Percentiles rank a stretch among this genome's conserved stretches.
Conservation (phyloP, 169 alveolate genomes). For the Amoebophrya sp. region DNA sequence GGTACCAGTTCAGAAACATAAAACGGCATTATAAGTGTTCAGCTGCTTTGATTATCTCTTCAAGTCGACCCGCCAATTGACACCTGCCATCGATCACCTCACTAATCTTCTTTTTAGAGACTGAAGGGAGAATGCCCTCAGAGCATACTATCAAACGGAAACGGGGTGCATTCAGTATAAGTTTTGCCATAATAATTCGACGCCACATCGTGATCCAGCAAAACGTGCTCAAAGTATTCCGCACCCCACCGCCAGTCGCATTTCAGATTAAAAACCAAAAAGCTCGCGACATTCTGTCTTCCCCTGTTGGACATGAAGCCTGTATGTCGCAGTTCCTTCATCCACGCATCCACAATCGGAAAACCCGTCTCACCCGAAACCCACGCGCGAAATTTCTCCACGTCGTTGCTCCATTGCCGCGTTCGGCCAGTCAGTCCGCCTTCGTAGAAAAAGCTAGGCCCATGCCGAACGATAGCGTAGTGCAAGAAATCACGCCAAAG, state of each 20-base stretch:
- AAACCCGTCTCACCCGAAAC: slow-evolving; percentile 24
- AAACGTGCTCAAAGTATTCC: slow-evolving; percentile 27
- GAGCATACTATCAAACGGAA: no score
- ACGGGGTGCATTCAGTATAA: no score
- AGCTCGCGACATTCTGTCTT: slow-evolving; percentile 35
- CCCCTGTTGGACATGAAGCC: slow-evolving; percentile 36
- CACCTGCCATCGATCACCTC: no score
- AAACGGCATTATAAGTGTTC: no score
- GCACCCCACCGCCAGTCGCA: slow-evolving; percentile 40
- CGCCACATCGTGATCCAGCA: slow-evolving; percentile 34
- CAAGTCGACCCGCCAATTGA: no score
- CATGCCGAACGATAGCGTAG: not conserved
- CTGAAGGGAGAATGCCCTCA: no score
- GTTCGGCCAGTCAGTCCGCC: not conserved
- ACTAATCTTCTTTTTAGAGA: no score
- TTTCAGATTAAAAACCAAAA: not conserved
- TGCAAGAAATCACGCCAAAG: slow-evolving; percentile 12
- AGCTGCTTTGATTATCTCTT: no score
- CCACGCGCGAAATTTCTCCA: not conserved
- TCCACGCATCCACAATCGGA: slow-evolving; percentile 34
- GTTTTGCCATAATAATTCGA: no score
- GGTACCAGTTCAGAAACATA: no score
- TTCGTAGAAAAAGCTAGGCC: not conserved
- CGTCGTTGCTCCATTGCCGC: slow-evolving; percentile 16
- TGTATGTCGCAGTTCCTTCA: slow-evolving; percentile 24